A percentile compares a stretch with the other conserved stretches of the same genome.
Conservation (phyloP, 257 asterid genomes). For the Solanum ahanhuiri region DNA sequence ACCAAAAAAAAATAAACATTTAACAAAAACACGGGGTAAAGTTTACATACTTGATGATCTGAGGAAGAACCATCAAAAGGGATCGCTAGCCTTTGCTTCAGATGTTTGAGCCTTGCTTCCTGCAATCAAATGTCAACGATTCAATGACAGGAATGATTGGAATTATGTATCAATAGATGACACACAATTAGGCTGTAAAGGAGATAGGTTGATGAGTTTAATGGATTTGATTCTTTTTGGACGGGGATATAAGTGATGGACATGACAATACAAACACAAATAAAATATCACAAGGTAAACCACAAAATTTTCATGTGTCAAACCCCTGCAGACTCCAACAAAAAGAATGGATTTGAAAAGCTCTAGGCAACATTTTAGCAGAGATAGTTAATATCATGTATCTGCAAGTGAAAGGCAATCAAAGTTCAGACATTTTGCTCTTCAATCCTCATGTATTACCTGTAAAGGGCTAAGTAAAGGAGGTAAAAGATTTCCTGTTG, state of each 20-base stretch:
- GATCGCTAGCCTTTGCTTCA: conserved; percentile 60
- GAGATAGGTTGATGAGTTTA: neutral
- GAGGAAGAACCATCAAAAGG: conserved; percentile 76
- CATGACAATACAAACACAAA: neutral
- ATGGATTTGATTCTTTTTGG: neutral
- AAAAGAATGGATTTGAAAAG: neutral
- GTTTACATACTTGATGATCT: conserved; percentile 72
- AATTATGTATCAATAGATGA: conserved; percentile 1
- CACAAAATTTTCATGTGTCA: neutral
- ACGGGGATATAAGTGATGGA: neutral
- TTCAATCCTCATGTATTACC: conserved; percentile 32
- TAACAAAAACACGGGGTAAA: neutral
- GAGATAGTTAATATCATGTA: neutral
- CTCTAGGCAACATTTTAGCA: neutral
- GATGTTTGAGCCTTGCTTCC: conserved; percentile 81
- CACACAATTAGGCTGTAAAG: neutral
- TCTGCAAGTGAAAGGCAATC: neutral
- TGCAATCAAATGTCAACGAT: conserved; percentile 23
- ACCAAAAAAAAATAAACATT: neutral
- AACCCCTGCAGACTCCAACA: neutral
- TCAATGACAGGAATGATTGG: neutral
- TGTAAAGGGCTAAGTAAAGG: conserved; percentile 76
- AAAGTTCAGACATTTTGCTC: neutral
- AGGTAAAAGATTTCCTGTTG: conserved; percentile 30
- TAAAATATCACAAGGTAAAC: neutral